phyloP scores from a whole-genome alignment of 345 rosid species.

The Gossypium thurberi region DNA sequence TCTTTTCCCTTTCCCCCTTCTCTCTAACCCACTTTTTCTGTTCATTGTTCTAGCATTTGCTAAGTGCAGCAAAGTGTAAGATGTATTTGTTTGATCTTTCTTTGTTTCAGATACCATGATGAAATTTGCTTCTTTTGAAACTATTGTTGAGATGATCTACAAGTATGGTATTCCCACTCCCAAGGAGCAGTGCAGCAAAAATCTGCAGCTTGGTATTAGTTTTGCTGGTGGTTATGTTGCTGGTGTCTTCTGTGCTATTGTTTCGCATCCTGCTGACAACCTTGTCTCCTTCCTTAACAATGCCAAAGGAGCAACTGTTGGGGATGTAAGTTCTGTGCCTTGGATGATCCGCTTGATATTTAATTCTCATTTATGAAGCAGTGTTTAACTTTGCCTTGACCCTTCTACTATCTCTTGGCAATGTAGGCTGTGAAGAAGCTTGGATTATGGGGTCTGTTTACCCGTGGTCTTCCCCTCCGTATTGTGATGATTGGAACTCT shows the following conservation, averaged over 20 bases:
- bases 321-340: constrained; percentile 58
- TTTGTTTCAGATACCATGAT: constrained; percentile 81
- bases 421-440: constrained; percentile 93
- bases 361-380: not conserved
- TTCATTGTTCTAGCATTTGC: not conserved
- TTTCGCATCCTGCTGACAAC: constrained; percentile 68
- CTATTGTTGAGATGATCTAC: constrained; percentile 82
- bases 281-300: constrained; percentile 96
- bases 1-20: not conserved
- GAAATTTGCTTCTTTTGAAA: constrained; percentile 97
- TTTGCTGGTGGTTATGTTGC: constrained; percentile 79
- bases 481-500: constrained; percentile 98
- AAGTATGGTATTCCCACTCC: constrained; percentile 81
- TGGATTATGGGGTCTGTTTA: constrained; percentile 83
- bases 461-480: constrained; percentile 95
- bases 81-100: not conserved
- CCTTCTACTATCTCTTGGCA: not conserved
- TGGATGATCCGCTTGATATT: not conserved
- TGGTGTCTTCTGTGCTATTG: not conserved
- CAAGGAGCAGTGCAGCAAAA: constrained; percentile 78
- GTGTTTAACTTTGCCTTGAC: not conserved
- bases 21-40: not conserved
- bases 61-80: not conserved
- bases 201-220: constrained; percentile 82
- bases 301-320: constrained; percentile 96